Percentiles rank a stretch among this genome's conserved stretches.
Evolutionary conservation across 2,329 filamentous ascomycete genomes (phyloP).

Genomic region (Xylaria multiplex): DNA sequence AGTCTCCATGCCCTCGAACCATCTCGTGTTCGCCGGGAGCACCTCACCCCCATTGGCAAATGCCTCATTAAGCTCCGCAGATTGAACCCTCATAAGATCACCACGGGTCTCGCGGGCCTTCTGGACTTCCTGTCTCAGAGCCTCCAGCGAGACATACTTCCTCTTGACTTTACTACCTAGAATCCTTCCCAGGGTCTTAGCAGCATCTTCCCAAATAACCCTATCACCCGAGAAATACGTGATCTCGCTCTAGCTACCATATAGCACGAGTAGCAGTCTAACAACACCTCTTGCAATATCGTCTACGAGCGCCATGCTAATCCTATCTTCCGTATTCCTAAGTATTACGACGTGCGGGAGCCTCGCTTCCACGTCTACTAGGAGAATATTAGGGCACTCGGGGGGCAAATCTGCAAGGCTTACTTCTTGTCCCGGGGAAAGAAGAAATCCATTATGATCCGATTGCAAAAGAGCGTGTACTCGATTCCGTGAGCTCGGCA

Average conservation of each 20-base stretch:
- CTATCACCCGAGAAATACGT: conserved; percentile 14
- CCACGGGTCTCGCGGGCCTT: background rate
- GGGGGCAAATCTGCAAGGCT: background rate
- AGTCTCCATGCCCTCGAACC: conserved; percentile 7
- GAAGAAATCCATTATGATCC: conserved; percentile 12
- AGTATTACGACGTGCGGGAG: background rate
- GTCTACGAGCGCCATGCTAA: conserved; percentile 1
- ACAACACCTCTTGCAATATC: background rate
- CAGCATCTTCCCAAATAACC: background rate
- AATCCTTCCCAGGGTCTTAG: background rate
- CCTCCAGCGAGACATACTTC: background rate
- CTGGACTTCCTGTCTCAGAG: background rate
- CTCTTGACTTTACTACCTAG: background rate
- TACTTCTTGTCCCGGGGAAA: conserved; percentile 2
- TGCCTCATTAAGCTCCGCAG: conserved; percentile 16
- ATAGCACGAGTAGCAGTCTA: background rate
- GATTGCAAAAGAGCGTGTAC: conserved; percentile 1
- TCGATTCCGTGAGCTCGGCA: background rate
- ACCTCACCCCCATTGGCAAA: conserved; percentile 28
- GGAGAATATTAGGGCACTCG: background rate
- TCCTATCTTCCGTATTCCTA: background rate
- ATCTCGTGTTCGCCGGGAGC: conserved; percentile 10
- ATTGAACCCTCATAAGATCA: conserved; percentile 11
- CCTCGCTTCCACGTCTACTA: background rate
- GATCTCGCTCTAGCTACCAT: background rate